Base-by-base conservation (phyloP, 139 green algal genomes). In the Coelastrella sp. region DNA sequence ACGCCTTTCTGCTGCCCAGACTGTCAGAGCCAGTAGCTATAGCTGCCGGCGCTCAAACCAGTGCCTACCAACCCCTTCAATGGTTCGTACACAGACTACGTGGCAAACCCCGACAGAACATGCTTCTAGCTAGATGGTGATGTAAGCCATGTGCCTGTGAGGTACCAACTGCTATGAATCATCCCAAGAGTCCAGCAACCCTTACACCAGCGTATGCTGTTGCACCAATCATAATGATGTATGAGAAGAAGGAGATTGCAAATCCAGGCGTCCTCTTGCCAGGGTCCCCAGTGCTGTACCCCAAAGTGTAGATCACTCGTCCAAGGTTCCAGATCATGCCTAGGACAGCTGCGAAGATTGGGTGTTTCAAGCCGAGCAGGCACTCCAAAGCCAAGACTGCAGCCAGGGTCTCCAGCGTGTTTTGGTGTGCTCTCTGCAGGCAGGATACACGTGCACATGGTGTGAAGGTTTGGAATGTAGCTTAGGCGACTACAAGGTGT, bases 361-460 rank as follows among this genome's bases (percentile, higher is more conserved):
- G 82, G n/a, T 79, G 54, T 65, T 47, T 58, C 23, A 87, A 23
- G 82, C 82, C 82, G 64, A 87, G 32, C 22, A 87, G 82, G 32
- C 32, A 61, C 11, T 66, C 65, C 82, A 87, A 79, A 20, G 64
- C 65, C 3, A 87, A 65, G 11, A 87, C 56, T 5, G 82, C 64
- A 32, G 82, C 22, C 32, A 87, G 82, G 22, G 82, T 87, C 65
- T 87, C 82, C 82, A 87, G 65, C 5, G 82, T 87, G 82, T 87
- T 87, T 20, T 87, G 82, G 65, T 87, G 82, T 6, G 82, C 82
- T 5, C 82, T 58, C 65, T 87, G 82, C 20, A n/a, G 47, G 61
- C 61, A 71, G 61, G 10, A 71, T 0, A 80, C 8, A 16, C 16
- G 73, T 80, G 32, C 32, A 47, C 32, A 47, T 47, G 32, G 32